A percentile compares a stretch with the other conserved stretches of the same genome.
phyloP scores from a whole-genome alignment of 768 basidiomycete genomes.

The Amanita rimosa region DNA sequence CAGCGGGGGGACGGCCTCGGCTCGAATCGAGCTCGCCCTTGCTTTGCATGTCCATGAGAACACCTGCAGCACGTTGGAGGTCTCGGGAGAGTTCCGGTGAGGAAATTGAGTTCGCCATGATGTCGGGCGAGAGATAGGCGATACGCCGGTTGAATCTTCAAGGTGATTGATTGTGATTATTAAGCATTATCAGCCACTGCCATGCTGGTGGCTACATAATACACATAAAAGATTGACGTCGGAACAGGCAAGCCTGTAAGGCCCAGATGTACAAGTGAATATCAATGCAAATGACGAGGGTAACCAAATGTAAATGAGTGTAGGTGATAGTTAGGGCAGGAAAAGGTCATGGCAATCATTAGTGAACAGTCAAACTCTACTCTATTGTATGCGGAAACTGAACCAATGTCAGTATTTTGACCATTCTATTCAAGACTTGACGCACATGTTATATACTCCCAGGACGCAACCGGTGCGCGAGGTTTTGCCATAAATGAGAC shows the following conservation, averaged over 20 bases:
- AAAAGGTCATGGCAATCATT: constrained; percentile 4
- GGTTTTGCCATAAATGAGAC: constrained; percentile 9
- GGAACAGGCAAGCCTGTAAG: constrained; percentile 2
- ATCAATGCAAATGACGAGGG: constrained; percentile 14
- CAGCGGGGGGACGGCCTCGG: constrained; percentile 40
- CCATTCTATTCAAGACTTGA: background rate
- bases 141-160: no score
- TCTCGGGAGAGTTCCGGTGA: constrained; percentile 27
- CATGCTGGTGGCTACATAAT: constrained; percentile 17
- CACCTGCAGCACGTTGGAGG: constrained; percentile 38
- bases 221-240: constrained; percentile 12
- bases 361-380: constrained; percentile 5
- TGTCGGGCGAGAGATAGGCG: no score
- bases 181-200: constrained; percentile 4
- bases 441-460: constrained; percentile 5
- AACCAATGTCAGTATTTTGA: background rate
- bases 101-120: constrained; percentile 14
- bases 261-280: constrained; percentile 13
- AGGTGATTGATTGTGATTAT: background rate
- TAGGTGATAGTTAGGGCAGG: constrained; percentile 4
- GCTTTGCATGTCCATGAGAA: constrained; percentile 38
- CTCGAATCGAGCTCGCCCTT: constrained; percentile 20
- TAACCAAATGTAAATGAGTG: constrained; percentile 3
- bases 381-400: constrained; percentile 10
- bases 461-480: constrained; percentile 24